phyloP scores from a whole-genome alignment of 75 land plant species.

The Sequoiadendron giganteum region DNA sequence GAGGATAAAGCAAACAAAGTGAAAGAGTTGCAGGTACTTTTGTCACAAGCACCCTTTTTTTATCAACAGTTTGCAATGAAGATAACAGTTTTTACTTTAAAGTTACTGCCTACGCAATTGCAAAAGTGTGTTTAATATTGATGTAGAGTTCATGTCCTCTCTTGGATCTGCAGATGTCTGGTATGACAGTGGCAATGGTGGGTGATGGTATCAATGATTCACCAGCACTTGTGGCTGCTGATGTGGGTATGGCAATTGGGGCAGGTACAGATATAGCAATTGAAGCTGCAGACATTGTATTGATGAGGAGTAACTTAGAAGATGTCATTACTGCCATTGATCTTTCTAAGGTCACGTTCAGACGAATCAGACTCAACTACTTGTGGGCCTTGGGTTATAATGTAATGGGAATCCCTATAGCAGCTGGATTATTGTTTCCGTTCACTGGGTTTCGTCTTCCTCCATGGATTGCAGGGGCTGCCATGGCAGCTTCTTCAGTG shows the following conservation, averaged over 20 bases:
- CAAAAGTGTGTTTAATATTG: background rate
- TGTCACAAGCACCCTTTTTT: constrained; percentile 34
- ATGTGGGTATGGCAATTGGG: constrained; percentile 98
- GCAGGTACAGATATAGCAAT: constrained; percentile 98
- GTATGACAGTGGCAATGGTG: constrained; percentile 89
- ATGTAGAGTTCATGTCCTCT: background rate
- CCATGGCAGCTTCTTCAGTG: constrained; percentile 98
- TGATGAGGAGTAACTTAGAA: constrained; percentile 94
- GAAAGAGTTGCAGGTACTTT: constrained; percentile 83
- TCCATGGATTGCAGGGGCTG: constrained; percentile 98
- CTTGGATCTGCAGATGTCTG: constrained; percentile 50
- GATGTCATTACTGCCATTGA: constrained; percentile 95
- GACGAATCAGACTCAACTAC: constrained; percentile 79
- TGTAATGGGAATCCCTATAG: constrained; percentile 82
- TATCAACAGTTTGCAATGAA: background rate
- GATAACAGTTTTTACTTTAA: background rate
- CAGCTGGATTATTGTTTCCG: constrained; percentile 90
- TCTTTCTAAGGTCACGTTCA: constrained; percentile 81
- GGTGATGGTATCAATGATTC: constrained; percentile 99
- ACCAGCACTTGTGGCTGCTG: constrained; percentile 91
- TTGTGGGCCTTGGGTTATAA: constrained; percentile 97
- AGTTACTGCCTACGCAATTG: background rate
- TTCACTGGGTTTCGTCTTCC: constrained; percentile 76
- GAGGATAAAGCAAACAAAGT: constrained; percentile 77
- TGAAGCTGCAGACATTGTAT: constrained; percentile 95